These are phyloP conservation scores for Pouteria glomerata DNA, from an alignment of 148 eudicot genomes.

Conservation along the genomic window DNA sequence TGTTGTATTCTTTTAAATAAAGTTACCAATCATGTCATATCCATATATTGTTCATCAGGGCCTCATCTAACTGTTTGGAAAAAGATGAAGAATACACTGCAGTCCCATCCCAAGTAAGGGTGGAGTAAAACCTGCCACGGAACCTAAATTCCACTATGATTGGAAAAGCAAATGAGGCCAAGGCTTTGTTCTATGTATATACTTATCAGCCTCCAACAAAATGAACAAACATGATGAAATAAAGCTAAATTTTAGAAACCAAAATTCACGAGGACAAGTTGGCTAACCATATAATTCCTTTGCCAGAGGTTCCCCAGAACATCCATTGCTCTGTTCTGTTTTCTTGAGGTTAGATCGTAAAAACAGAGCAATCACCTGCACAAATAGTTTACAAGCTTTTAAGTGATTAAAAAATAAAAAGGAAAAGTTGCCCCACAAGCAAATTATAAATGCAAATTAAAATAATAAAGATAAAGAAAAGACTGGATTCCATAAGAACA, in stretches of 20 bases:
- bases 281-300: slow-evolving; percentile 45
- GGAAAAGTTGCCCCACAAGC: not conserved
- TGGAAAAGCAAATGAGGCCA: not conserved
- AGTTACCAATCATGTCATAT: not conserved
- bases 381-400: slow-evolving; percentile 15
- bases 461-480: not conserved
- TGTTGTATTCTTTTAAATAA: not conserved
- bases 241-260: not conserved
- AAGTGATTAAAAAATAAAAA: slow-evolving; percentile 4
- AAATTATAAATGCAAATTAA: slow-evolving; percentile 2
- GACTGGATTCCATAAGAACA: not conserved
- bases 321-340: slow-evolving; percentile 19
- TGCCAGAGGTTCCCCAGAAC: slow-evolving; percentile 28
- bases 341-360: slow-evolving; percentile 58
- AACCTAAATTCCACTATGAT: not conserved
- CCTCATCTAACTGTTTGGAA: not conserved
- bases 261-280: slow-evolving; percentile 2
- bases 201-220: not conserved
- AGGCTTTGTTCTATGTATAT: not conserved
- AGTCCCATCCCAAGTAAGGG: slow-evolving; percentile 1
- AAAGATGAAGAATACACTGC: not conserved
- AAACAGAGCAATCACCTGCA: slow-evolving; percentile 81
- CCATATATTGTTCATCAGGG: not conserved
- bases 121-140: not conserved
- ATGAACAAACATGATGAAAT: not conserved